A percentile compares a stretch with the other conserved stretches of the same genome.
Conservation (phyloP, 768 basidiomycete species). For the Tulasnella sp. region DNA sequence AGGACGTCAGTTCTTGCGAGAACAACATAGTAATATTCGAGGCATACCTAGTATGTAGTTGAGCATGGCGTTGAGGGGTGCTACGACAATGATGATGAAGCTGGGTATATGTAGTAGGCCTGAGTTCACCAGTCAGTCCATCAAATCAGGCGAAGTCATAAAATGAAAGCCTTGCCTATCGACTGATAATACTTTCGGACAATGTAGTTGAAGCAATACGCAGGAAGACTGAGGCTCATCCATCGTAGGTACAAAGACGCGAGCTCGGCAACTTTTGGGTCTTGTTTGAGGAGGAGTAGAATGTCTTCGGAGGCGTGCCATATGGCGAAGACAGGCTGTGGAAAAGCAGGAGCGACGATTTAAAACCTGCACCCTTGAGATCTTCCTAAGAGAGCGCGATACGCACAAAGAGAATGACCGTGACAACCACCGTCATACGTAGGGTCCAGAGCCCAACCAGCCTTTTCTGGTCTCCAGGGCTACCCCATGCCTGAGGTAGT, state of each 20-base stretch:
- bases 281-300: constrained; percentile 64
- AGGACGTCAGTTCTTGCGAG: too few relatives aligned
- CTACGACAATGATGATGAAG: constrained; percentile 66
- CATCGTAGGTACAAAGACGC: constrained; percentile 70
- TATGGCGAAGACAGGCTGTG: constrained; percentile 45
- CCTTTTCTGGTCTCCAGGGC: constrained; percentile 52
- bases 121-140: constrained; percentile 22
- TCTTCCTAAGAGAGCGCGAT: neutral
- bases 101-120: constrained; percentile 80
- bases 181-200: constrained; percentile 29
- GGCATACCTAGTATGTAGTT: constrained; percentile 72
- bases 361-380: too few relatives aligned
- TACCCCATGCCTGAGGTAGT: constrained; percentile 92
- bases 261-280: constrained; percentile 69
- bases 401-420: constrained; percentile 48
- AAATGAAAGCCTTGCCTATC: constrained; percentile 3
- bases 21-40: neutral
- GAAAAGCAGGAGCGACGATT: constrained; percentile 20
- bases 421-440: constrained; percentile 68
- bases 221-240: constrained; percentile 69
- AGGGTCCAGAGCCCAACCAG: constrained; percentile 87
- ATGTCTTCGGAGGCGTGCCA: constrained; percentile 81
- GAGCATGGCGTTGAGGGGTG: constrained; percentile 73
- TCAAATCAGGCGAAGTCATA: neutral
- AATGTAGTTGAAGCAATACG: constrained; percentile 48